These are phyloP conservation scores for Papiliotrema nemorosa DNA, from an alignment of 1,284 basidiomycete species.

Conservation along the genomic window DNA sequence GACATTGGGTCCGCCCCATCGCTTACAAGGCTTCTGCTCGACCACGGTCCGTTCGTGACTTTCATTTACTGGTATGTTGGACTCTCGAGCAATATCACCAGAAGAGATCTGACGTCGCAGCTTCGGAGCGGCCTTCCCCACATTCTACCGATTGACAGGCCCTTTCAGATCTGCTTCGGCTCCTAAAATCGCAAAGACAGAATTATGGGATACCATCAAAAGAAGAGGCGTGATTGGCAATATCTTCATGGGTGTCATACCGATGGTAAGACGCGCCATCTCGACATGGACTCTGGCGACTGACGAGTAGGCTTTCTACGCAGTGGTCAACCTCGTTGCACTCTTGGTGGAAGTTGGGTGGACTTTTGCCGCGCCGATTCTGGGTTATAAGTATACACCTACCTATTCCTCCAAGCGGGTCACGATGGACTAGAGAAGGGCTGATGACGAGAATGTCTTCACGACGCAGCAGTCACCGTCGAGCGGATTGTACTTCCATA, in stretches of 20 bases:
- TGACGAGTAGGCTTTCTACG: constrained; percentile 45
- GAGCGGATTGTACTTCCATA: too few species aligned
- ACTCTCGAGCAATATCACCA: not conserved
- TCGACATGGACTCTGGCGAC: not conserved
- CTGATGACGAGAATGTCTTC: too few species aligned
- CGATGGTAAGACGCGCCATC: constrained; percentile 48
- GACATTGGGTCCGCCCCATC: constrained; percentile 61
- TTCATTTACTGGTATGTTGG: constrained; percentile 58
- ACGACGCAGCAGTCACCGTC: too few species aligned
- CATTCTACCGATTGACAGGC: constrained; percentile 61
- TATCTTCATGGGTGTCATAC: constrained; percentile 61
- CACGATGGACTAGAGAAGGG: too few species aligned
- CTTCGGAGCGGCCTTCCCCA: constrained; percentile 62
- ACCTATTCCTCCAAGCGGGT: too few species aligned
- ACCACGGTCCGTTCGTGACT: constrained; percentile 57
- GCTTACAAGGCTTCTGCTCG: constrained; percentile 53
- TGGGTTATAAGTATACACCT: too few species aligned
- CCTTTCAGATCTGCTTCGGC: constrained; percentile 54
- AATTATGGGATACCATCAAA: constrained; percentile 63
- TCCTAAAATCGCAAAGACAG: constrained; percentile 55
- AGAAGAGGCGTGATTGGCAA: constrained; percentile 61
- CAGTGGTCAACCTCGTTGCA: constrained; percentile 45
- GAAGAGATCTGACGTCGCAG: constrained; percentile 32
- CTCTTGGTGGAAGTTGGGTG: constrained; percentile 35
- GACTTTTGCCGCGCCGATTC: constrained; percentile 17